Conservation (phyloP, 768 basidiomycete species). For the Phylloporus sp. region DNA sequence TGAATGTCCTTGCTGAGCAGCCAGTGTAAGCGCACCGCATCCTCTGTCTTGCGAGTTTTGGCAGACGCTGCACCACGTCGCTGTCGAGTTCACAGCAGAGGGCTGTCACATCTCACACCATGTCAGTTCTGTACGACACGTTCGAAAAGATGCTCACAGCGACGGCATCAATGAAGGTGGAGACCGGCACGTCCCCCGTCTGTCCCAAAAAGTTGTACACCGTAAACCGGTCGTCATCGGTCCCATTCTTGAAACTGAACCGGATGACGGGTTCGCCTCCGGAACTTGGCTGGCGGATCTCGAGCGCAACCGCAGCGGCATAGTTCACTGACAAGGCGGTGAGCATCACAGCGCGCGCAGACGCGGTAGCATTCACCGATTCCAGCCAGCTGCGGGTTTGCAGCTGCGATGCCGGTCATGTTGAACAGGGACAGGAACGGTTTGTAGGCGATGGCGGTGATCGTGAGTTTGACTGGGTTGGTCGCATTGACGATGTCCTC, state of each 20-base stretch:
- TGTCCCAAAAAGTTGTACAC: constrained; percentile 45
- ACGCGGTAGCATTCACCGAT: constrained; percentile 41
- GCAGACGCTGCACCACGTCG: constrained; percentile 59
- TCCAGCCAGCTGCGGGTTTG: constrained; percentile 50
- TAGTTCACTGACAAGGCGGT: constrained; percentile 47
- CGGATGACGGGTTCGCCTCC: constrained; percentile 51
- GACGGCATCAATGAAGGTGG: constrained; percentile 44
- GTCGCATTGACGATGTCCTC: constrained; percentile 45
- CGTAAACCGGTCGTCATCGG: constrained; percentile 40
- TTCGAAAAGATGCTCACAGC: constrained; percentile 24
- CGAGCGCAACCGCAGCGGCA: constrained; percentile 53
- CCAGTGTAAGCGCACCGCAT: constrained; percentile 45
- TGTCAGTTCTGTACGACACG: too few species aligned
- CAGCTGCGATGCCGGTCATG: constrained; percentile 57
- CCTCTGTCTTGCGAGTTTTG: constrained; percentile 54
- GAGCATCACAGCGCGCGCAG: neutral
- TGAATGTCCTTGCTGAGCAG: constrained; percentile 23
- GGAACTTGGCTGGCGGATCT: constrained; percentile 48
- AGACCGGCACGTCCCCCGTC: constrained; percentile 51
- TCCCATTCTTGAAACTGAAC: constrained; percentile 71
- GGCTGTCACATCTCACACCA: constrained; percentile 34
- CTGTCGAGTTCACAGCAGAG: constrained; percentile 46
- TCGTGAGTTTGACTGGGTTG: constrained; percentile 53
- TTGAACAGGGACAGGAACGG: constrained; percentile 77
- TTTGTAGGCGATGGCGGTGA: constrained; percentile 68